A percentile compares a stretch with the other conserved stretches of the same genome.
These are phyloP conservation scores for Streptanthus diversifolius DNA, from an alignment of 345 rosid species.

Conservation along the genomic window DNA sequence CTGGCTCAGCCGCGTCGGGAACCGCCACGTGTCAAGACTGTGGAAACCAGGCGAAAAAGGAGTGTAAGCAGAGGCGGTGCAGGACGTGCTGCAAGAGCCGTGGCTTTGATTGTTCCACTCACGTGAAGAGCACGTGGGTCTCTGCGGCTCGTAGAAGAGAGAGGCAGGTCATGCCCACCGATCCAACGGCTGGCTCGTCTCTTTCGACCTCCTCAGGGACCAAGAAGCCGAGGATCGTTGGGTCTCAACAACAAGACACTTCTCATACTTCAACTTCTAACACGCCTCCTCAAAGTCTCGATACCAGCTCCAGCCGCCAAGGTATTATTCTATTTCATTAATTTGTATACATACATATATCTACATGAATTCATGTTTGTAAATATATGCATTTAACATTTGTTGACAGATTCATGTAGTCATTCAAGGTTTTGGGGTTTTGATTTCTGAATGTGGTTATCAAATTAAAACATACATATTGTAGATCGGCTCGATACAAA, in stretches of 20 bases:
- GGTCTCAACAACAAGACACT: constrained; percentile 62
- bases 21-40: constrained; percentile 87
- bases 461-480: not conserved
- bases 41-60: constrained; percentile 98
- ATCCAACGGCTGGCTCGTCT: constrained; percentile 59
- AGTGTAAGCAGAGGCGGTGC: constrained; percentile 77
- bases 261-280: constrained; percentile 92
- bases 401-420: not conserved
- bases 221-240: constrained; percentile 73
- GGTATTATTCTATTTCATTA: constrained; percentile 40
- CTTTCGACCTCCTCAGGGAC: constrained; percentile 67
- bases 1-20: constrained; percentile 48
- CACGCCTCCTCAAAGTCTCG: constrained; percentile 88
- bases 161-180: constrained; percentile 59
- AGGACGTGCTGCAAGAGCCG: constrained; percentile 95
- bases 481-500: not conserved
- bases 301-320: constrained; percentile 84
- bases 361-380: constrained; percentile 8
- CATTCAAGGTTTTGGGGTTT: not conserved
- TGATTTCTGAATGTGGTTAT: not conserved
- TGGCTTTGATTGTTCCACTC: constrained; percentile 85
- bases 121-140: constrained; percentile 99
- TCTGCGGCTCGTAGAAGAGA: constrained; percentile 88
- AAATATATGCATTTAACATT: not conserved
- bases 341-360: not conserved